Conservation (phyloP, 169 alveolate genomes). For the Plasmodium gonderi region DNA sequence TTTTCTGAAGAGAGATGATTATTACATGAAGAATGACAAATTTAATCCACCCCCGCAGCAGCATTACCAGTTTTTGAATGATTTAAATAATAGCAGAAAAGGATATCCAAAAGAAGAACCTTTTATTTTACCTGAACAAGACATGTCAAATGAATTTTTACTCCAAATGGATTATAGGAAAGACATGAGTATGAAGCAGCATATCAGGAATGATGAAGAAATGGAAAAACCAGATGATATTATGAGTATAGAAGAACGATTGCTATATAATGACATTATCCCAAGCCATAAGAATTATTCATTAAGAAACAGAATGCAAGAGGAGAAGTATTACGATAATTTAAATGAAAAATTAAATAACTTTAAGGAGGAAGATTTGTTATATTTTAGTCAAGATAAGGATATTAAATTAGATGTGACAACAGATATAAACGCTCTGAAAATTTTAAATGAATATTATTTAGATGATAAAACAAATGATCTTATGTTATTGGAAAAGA, state of each 20-base stretch:
- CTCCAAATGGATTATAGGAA: background rate
- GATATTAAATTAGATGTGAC: slow-evolving; percentile 2
- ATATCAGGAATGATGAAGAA: background rate
- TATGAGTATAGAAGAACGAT: background rate
- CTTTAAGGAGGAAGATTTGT: slow-evolving; percentile 8
- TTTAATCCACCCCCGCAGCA: too few species aligned
- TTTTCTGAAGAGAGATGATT: background rate
- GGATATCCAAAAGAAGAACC: background rate
- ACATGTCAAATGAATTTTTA: background rate
- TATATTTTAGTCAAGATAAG: background rate
- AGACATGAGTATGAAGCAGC: background rate
- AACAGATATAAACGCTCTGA: slow-evolving; percentile 25
- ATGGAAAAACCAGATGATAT: background rate
- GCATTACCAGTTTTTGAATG: background rate
- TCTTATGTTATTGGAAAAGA: slow-evolving; percentile 1
- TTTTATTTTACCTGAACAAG: background rate
- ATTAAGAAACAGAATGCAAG: background rate
- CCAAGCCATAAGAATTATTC: background rate
- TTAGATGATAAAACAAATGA: slow-evolving; percentile 7
- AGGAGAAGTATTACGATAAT: slow-evolving; percentile 25
- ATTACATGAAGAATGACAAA: background rate
- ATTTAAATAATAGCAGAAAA: background rate
- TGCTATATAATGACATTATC: background rate
- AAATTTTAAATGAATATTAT: slow-evolving; percentile 52
- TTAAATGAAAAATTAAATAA: slow-evolving; percentile 7